Conservation (phyloP, 2,329 filamentous ascomycete genomes). For the Fusarium illudens region DNA sequence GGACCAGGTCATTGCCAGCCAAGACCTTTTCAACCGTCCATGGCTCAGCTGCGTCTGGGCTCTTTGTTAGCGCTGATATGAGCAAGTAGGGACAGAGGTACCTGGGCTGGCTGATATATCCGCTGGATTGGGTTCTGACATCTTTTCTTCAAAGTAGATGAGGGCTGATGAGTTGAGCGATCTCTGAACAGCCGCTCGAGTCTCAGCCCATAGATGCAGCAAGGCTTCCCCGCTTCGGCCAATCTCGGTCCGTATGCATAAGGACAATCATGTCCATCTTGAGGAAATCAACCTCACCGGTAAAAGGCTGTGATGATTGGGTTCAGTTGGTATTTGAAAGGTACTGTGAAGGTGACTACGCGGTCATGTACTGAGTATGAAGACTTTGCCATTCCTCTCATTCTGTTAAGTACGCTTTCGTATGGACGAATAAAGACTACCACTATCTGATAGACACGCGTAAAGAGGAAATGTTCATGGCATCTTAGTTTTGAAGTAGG, state of each 20-base stretch:
- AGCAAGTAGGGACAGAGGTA: neutral
- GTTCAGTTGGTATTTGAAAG: neutral
- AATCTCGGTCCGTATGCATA: slow-evolving; percentile 4
- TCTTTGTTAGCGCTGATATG: neutral
- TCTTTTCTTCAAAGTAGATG: neutral
- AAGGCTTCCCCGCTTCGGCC: slow-evolving; percentile 8
- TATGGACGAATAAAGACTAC: neutral
- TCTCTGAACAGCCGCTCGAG: neutral
- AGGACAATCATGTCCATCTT: neutral
- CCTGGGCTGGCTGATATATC: neutral
- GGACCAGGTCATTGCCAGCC: slow-evolving; percentile 59
- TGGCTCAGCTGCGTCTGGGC: slow-evolving; percentile 8
- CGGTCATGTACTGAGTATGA: no score
- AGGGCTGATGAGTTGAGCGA: neutral
- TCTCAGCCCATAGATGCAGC: slow-evolving; percentile 6
- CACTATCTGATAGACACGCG: neutral
- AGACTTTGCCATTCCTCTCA: neutral
- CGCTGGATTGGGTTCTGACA: slow-evolving; percentile 3
- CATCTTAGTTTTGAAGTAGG: neutral
- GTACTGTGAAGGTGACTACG: neutral
- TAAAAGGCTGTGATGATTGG: neutral
- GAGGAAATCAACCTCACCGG: neutral
- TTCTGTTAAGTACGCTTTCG: neutral
- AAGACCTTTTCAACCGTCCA: slow-evolving; percentile 72
- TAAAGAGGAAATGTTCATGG: neutral